These are phyloP conservation scores for Diaporthe citriasiana DNA, from an alignment of 2,329 filamentous ascomycete species.

Conservation along the genomic window DNA sequence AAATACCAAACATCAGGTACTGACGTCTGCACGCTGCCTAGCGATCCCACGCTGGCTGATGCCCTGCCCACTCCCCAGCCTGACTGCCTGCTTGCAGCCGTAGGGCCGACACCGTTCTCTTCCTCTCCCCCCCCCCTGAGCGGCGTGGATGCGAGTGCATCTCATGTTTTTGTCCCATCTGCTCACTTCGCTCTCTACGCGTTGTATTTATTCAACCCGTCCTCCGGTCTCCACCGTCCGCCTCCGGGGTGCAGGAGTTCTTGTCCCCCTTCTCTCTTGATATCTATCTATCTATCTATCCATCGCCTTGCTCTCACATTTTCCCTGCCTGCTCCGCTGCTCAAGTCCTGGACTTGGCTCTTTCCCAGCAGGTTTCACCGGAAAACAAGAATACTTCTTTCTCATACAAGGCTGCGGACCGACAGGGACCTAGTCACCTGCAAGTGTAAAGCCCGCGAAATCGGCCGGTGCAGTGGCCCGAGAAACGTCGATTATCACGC, in stretches of 20 bases:
- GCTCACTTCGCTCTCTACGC: constrained; percentile 21
- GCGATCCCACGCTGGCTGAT: constrained; percentile 9
- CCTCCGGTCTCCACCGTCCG: constrained; percentile 20
- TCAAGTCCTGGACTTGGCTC: constrained; percentile 2
- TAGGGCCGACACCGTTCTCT: no score
- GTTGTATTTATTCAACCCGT: constrained; percentile 37
- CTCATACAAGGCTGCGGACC: constrained; percentile 15
- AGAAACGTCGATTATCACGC: constrained; percentile 42
- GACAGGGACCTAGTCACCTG: constrained; percentile 24
- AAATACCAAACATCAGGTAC: constrained; percentile 23
- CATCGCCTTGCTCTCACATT: constrained; percentile 10
- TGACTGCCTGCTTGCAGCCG: constrained; percentile 1
- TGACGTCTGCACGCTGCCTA: constrained; percentile 36
- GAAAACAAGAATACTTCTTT: neutral
- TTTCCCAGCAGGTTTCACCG: constrained; percentile 21
- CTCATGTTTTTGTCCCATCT: constrained; percentile 37
- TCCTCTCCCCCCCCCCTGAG: constrained; percentile 9
- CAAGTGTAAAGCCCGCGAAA: constrained; percentile 16
- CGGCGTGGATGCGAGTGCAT: constrained; percentile 30
- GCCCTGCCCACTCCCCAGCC: constrained; percentile 33
- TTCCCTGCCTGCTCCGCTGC: neutral
- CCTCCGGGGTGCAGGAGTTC: constrained; percentile 34
- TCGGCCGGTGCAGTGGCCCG: constrained; percentile 39
- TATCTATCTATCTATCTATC: constrained; percentile 4
- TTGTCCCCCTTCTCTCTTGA: constrained; percentile 6